phyloP scores from a whole-genome alignment of 2,329 filamentous ascomycete genomes.

The Hypoxylon sp. region DNA sequence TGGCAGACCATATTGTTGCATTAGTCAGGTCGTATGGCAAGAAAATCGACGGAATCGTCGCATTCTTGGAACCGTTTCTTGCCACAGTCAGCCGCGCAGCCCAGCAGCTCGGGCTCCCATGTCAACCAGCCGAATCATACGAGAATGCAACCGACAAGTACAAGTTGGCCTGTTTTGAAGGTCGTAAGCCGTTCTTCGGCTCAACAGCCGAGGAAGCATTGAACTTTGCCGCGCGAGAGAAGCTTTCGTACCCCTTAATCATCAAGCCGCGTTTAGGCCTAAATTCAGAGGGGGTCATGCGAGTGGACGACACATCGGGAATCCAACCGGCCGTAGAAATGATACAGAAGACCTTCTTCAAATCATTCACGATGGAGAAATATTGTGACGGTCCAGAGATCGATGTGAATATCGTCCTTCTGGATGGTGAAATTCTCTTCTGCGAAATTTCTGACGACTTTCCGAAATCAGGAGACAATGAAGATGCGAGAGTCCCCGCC shows the following conservation, averaged over 20 bases:
- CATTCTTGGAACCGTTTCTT: slow-evolving; percentile 49
- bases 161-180: slow-evolving; percentile 45
- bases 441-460: slow-evolving; percentile 53
- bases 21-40: slow-evolving; percentile 42
- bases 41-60: slow-evolving; percentile 48
- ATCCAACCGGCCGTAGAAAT: slow-evolving; percentile 37
- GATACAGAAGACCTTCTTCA: slow-evolving; percentile 41
- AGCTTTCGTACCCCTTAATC: slow-evolving; percentile 49
- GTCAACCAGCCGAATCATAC: slow-evolving; percentile 45
- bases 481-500: slow-evolving; percentile 6
- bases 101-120: slow-evolving; percentile 44
- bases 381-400: slow-evolving; percentile 52
- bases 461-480: slow-evolving; percentile 49
- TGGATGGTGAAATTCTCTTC: slow-evolving; percentile 50
- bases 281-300: slow-evolving; percentile 51
- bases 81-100: slow-evolving; percentile 47
- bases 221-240: slow-evolving; percentile 29
- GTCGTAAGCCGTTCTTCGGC: slow-evolving; percentile 42
- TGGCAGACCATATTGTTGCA: slow-evolving; percentile 45
- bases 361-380: slow-evolving; percentile 48
- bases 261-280: slow-evolving; percentile 51
- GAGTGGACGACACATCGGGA: slow-evolving; percentile 41
- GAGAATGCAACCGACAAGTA: slow-evolving; percentile 52
- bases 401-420: slow-evolving; percentile 51
- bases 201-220: slow-evolving; percentile 46